A percentile compares a stretch with the other conserved stretches of the same genome.
These are phyloP conservation scores for Polyporus arcularius DNA, from an alignment of 768 basidiomycete species.

Conservation along the genomic window DNA sequence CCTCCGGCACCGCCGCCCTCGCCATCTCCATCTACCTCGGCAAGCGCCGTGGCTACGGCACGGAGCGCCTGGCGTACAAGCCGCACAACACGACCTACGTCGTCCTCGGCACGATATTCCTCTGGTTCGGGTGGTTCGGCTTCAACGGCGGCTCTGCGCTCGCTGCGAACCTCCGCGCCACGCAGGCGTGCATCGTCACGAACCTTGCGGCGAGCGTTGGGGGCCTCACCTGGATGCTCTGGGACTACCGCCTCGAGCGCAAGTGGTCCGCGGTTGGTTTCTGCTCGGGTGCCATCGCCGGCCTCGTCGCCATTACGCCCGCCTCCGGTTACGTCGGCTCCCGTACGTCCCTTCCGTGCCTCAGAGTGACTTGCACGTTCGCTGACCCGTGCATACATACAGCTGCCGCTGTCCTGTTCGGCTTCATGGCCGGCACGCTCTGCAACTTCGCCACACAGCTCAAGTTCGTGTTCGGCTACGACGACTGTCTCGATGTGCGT, in stretches of 20 bases:
- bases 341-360: slow-evolving; percentile 44
- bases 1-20: slow-evolving; percentile 88
- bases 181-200: slow-evolving; percentile 89
- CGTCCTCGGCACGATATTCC: slow-evolving; percentile 88
- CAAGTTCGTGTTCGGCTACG: slow-evolving; percentile 77
- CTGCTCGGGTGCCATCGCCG: slow-evolving; percentile 92
- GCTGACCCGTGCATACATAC: slow-evolving; percentile 3
- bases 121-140: slow-evolving; percentile 97
- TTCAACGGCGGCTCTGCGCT: slow-evolving; percentile 95
- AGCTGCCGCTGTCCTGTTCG: slow-evolving; percentile 85
- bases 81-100: slow-evolving; percentile 94
- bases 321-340: slow-evolving; percentile 80
- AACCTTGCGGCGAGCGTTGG: slow-evolving; percentile 91
- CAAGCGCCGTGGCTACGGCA: slow-evolving; percentile 88
- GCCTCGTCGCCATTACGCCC: slow-evolving; percentile 89
- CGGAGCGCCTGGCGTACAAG: slow-evolving; percentile 87
- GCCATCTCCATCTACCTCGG: slow-evolving; percentile 92
- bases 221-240: slow-evolving; percentile 90
- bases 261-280: slow-evolving; percentile 96
- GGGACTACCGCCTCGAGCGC: slow-evolving; percentile 91
- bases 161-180: slow-evolving; percentile 84
- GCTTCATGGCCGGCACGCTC: slow-evolving; percentile 76
- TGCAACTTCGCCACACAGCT: slow-evolving; percentile 98
- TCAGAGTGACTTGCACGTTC: background rate
- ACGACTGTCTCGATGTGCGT: slow-evolving; percentile 79